Evolutionary conservation across 352 stramenopile species (phyloP), one percentile per base, ranked within the genome.

Genomic region (Globisporangium nagaii): DNA sequence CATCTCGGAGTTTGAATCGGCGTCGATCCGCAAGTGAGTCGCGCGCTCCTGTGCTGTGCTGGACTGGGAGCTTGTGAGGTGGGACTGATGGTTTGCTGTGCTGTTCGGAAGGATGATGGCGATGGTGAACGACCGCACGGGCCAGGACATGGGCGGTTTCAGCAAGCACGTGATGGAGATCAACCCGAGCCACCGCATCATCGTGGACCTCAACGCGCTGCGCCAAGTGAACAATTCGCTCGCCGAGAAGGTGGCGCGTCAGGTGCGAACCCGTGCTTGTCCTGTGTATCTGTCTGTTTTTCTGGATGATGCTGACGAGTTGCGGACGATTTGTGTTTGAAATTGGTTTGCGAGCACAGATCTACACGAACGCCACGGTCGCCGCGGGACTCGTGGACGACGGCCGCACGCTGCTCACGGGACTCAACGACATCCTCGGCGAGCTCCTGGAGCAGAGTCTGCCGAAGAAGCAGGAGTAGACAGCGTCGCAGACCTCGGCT

Each of bases 321-420:
- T 45, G 13, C 44, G 49, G 7, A 20, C 2, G 13, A 1, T 8
- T 20, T 13, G 3, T 12, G 19, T 22, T 36, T 59, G n/a, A 20
- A 60, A 0, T 41, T 70, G 19, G 30, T 56, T 43, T 88, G 13
- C 71, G 11, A 49, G 65, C 92, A 61, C 89, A 99, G 84, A 83
- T 99, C 40, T 99, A 98, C 67, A 98, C 98, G 63, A 99, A 99
- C 73, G 95, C 95, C 46, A 88, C 98, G 27, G 84, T 99, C n/a
- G 95, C 96, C 12, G 97, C 98, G 35, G 98, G 97, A 3, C 78
- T 99, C 35, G 72, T 99, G 51, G 97, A 99, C 65, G 98, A 99
- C 67, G 87, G 93, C 34, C 84, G 97, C 45, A 93, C 90, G 51
- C 98, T 99, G 86, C 80, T 99, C 22, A 93, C 94, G 17, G 86